A percentile compares a stretch with the other conserved stretches of the same genome.
phyloP scores from a whole-genome alignment of 345 rosid species.

The Ailanthus altissimus region DNA sequence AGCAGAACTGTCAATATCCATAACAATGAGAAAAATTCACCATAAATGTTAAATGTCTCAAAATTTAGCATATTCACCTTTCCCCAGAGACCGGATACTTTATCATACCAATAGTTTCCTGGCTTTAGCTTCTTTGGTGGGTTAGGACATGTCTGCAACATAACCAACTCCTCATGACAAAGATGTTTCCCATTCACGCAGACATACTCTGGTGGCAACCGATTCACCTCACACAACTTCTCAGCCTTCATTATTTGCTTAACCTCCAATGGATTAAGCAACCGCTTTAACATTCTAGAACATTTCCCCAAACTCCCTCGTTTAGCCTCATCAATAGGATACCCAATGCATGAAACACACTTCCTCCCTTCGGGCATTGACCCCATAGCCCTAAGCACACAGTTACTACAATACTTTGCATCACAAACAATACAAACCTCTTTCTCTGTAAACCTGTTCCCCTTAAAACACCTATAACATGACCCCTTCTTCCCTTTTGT shows the following conservation, averaged over 20 bases:
- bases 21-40: neutral
- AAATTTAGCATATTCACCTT: constrained; percentile 59
- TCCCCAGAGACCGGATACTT: constrained; percentile 99
- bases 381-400: constrained; percentile 99
- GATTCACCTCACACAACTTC: constrained; percentile 89
- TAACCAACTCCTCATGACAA: constrained; percentile 73
- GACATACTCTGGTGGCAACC: constrained; percentile 84
- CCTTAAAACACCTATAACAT: constrained; percentile 88
- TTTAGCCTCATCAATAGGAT: constrained; percentile 76
- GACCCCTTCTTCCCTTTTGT: constrained; percentile 83
- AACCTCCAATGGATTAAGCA: constrained; percentile 90
- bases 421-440: constrained; percentile 97
- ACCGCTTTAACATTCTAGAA: constrained; percentile 90
- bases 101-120: constrained; percentile 98
- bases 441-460: constrained; percentile 86
- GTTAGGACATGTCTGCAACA: constrained; percentile 72
- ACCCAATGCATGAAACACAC: constrained; percentile 89
- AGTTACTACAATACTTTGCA: constrained; percentile 85
- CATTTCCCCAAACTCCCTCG: constrained; percentile 79
- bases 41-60: constrained; percentile 17
- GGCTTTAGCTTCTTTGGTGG: constrained; percentile 96
- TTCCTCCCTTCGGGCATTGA: constrained; percentile 99
- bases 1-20: constrained; percentile 33
- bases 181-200: constrained; percentile 81
- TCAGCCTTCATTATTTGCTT: constrained; percentile 93